phyloP scores from a whole-genome alignment of 2,329 filamentous ascomycete species.

The Phaeosphaeria sp. region DNA sequence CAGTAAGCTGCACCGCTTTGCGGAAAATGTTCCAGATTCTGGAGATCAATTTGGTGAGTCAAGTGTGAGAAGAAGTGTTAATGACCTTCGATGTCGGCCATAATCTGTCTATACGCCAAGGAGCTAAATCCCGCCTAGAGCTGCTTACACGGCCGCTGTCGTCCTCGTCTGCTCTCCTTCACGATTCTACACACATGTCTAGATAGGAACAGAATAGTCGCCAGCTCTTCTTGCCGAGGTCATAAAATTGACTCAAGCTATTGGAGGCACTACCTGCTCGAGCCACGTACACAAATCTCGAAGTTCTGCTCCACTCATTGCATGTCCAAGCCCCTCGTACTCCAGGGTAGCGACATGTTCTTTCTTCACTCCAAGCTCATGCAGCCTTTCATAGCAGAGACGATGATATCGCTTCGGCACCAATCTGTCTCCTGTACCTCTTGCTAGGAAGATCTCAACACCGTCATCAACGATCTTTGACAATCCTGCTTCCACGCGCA shows the following conservation, averaged over 20 bases:
- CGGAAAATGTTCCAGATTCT: background rate
- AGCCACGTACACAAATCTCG: constrained; percentile 56
- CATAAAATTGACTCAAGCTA: background rate
- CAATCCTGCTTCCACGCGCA: constrained; percentile 49
- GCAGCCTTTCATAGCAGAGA: constrained; percentile 51
- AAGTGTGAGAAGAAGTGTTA: background rate
- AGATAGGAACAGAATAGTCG: too few species aligned
- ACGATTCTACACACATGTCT: background rate
- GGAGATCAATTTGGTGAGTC: background rate
- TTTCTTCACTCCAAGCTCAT: constrained; percentile 49
- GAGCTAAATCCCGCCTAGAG: background rate
- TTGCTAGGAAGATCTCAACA: constrained; percentile 55
- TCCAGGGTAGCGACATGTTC: constrained; percentile 51
- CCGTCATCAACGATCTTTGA: constrained; percentile 40
- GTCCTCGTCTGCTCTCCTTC: background rate
- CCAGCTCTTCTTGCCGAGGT: background rate
- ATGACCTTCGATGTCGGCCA: background rate
- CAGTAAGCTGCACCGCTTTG: background rate
- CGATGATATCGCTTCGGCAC: constrained; percentile 55
- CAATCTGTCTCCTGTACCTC: constrained; percentile 56
- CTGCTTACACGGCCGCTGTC: background rate
- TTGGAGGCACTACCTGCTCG: constrained; percentile 48
- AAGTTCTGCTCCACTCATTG: constrained; percentile 51
- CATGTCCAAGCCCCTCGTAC: constrained; percentile 59
- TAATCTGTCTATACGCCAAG: background rate